These are phyloP conservation scores for Arthrinium phaeospermum DNA, from an alignment of 2,329 filamentous ascomycete species.

Conservation along the genomic window DNA sequence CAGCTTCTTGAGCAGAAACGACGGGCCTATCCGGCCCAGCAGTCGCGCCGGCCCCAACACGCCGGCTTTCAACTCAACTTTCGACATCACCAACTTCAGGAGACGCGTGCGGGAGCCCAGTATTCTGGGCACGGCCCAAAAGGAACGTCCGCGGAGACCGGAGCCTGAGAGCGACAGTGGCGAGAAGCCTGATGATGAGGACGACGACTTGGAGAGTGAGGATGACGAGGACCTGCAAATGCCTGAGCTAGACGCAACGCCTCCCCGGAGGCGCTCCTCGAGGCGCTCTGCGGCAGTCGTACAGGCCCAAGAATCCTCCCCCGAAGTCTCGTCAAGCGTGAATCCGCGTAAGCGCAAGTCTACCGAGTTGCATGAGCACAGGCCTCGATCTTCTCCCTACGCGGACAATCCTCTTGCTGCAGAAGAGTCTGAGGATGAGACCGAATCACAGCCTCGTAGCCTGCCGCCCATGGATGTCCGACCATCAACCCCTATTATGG, in stretches of 20 bases:
- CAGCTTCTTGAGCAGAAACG: slow-evolving; percentile 40
- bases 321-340: slow-evolving; percentile 39
- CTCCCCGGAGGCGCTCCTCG: slow-evolving; percentile 52
- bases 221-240: slow-evolving; percentile 27
- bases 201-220: slow-evolving; percentile 53
- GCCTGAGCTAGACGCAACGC: slow-evolving; percentile 65
- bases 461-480: slow-evolving; percentile 28
- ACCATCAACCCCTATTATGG: slow-evolving; percentile 48
- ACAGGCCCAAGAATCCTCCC: slow-evolving; percentile 29
- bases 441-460: slow-evolving; percentile 32
- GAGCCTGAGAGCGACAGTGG: slow-evolving; percentile 37
- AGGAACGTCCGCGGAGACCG: slow-evolving; percentile 38
- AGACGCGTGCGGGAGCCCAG: slow-evolving; percentile 65
- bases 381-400: slow-evolving; percentile 43
- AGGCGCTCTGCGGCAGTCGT: slow-evolving; percentile 37
- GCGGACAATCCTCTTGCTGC: slow-evolving; percentile 29
- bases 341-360: slow-evolving; percentile 64
- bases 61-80: slow-evolving; percentile 41
- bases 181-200: slow-evolving; percentile 48
- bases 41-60: slow-evolving; percentile 41
- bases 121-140: slow-evolving; percentile 61
- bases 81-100: slow-evolving; percentile 63
- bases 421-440: slow-evolving; percentile 29
- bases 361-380: slow-evolving; percentile 47
- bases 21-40: slow-evolving; percentile 40